Conservation (phyloP, 2,329 filamentous ascomycete species). For the Hymenotorrendiella dingleyae region DNA sequence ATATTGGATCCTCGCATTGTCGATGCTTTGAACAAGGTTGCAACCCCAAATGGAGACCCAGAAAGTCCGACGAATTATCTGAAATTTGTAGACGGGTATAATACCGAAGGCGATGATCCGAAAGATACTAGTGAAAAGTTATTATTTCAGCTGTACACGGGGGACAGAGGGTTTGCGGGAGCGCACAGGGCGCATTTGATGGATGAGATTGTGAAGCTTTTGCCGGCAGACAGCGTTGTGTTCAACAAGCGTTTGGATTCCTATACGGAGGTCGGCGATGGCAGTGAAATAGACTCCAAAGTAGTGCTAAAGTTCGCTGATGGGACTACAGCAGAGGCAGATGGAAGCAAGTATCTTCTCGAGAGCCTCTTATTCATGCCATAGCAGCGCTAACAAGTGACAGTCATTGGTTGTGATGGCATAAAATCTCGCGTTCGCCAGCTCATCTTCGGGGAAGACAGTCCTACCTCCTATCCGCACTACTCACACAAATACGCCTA, state of each 20-base stretch:
- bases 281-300: no score
- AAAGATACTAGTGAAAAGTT: slow-evolving; percentile 4
- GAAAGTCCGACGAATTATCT: slow-evolving; percentile 8
- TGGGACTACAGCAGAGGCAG: slow-evolving; percentile 5
- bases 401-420: slow-evolving; percentile 39
- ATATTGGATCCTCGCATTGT: slow-evolving; percentile 1
- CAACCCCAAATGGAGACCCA: slow-evolving; percentile 2
- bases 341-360: no score
- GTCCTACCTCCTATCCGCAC: slow-evolving; percentile 11
- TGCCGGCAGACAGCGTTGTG: slow-evolving; percentile 29
- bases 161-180: slow-evolving; percentile 7
- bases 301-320: slow-evolving; percentile 6
- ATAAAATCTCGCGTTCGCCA: slow-evolving; percentile 49
- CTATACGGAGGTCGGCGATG: neutral
- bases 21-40: neutral
- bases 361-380: no score
- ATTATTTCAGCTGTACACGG: slow-evolving; percentile 1
- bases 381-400: no score
- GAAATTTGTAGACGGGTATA: slow-evolving; percentile 12
- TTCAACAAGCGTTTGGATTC: slow-evolving; percentile 30
- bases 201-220: slow-evolving; percentile 34
- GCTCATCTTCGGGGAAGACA: slow-evolving; percentile 4
- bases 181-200: slow-evolving; percentile 36
- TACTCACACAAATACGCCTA: slow-evolving; percentile 55
- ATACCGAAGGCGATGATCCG: neutral